Evolutionary conservation across 495 filamentous ascomycete species (phyloP), one percentile per base, ranked within the genome.

Genomic region (Astrocystis sublimbata): DNA sequence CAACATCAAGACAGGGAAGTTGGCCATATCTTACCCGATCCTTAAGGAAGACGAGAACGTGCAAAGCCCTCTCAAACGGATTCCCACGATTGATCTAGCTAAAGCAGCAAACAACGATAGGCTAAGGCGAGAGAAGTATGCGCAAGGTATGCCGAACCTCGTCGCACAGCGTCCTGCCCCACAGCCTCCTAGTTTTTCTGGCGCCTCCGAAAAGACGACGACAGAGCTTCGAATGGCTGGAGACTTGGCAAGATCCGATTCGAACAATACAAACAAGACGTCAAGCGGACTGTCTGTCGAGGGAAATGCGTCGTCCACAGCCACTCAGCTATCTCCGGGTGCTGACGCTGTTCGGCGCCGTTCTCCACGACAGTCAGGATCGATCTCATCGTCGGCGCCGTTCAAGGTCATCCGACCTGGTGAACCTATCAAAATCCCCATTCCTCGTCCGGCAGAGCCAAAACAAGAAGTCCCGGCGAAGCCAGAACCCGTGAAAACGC

Each of bases 1-100:
- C 9, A 73, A 69, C 51, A 42, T 65, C 30, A 62, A 60, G 33
- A 64, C 65, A 40, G 73, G 71, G 40, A 82, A 73, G 46, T 56
- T 81, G 6, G 63, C 69, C 10, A 85, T 85, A 49, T 79, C 81
- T 23, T 72, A 76, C n/a, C 82, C 82, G 24, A 71, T 85, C 51
- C 58, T 81, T 38, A 46, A 60, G 6, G 68, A 76, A 60, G 66
- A 71, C n/a, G 68, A 74, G 41, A 71, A 71, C 33, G 61, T 54
- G 57, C 65, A 65, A 30, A 76, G 79, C 53, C 70, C 77, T 12
- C 61, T 83, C 50, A 72, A 72, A 65, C 74, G 75, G 63, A 80
- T 81, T 59, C 62, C 73, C 15, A 79, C 79, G 13, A 73, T 83
- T 43, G 80, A 79, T 50, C 62, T 85, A 41, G 67, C 74, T 40